Percentiles rank a stretch among this genome's conserved stretches.
These are phyloP conservation scores for Colletotrichum plurivorum DNA, from an alignment of 2,329 filamentous ascomycete species.

Conservation along the genomic window DNA sequence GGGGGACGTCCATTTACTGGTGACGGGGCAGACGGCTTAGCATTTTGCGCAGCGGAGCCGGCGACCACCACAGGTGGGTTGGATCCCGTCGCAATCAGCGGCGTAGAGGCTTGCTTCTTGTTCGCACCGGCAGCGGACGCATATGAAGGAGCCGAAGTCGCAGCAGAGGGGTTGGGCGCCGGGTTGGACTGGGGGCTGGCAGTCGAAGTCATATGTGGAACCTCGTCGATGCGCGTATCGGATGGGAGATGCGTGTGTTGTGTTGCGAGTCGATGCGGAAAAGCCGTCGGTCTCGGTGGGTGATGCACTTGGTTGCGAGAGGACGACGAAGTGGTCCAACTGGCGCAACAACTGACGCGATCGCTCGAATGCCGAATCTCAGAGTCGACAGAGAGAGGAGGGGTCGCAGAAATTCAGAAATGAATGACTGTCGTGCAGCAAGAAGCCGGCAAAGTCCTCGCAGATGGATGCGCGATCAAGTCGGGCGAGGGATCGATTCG, in stretches of 20 bases:
- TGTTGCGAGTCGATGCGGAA: conserved; percentile 11
- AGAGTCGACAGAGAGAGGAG: conserved; percentile 44
- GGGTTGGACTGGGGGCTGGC: conserved; percentile 67
- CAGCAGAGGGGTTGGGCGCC: conserved; percentile 70
- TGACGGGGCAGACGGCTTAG: conserved; percentile 77
- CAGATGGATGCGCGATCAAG: conserved; percentile 3
- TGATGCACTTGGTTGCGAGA: conserved; percentile 38
- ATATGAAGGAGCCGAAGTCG: conserved; percentile 74
- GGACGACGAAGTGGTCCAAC: conserved; percentile 35
- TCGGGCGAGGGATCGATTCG: conserved; percentile 27
- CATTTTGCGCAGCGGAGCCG: conserved; percentile 67
- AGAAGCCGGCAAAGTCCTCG: conserved; percentile 20
- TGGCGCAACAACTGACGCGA: conserved; percentile 35
- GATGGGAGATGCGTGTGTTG: conserved; percentile 28
- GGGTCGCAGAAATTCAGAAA: conserved; percentile 36
- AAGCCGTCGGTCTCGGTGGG: conserved; percentile 22
- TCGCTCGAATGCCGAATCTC: conserved; percentile 47
- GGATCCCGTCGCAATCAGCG: conserved; percentile 72
- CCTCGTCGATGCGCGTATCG: conserved; percentile 43
- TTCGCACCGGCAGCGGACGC: conserved; percentile 75
- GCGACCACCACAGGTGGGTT: conserved; percentile 69
- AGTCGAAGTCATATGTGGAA: conserved; percentile 73
- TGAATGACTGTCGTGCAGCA: conserved; percentile 36
- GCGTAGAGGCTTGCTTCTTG: conserved; percentile 74
- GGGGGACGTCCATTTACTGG: conserved; percentile 87